A percentile compares a stretch with the other conserved stretches of the same genome.
Conservation (phyloP, 345 rosid genomes). For the Kandelia obovata region DNA sequence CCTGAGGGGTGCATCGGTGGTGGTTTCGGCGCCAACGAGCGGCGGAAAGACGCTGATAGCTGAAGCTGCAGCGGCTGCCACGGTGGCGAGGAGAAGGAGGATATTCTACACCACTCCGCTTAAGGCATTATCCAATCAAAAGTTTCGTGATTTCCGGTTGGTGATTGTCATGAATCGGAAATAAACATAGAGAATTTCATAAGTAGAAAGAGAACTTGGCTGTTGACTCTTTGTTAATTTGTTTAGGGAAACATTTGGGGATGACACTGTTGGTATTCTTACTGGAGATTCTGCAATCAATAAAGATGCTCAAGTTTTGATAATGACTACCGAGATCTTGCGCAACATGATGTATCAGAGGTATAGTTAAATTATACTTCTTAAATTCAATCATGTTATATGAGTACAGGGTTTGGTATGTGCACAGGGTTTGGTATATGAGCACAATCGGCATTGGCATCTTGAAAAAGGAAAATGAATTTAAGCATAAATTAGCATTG, state of each 20-base stretch:
- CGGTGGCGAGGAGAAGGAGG: constrained; percentile 74
- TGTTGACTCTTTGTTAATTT: background rate
- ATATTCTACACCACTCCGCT: constrained; percentile 93
- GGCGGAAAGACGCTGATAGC: constrained; percentile 97
- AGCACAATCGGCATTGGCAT: too few relatives aligned
- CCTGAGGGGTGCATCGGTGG: constrained; percentile 77
- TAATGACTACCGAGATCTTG: constrained; percentile 94
- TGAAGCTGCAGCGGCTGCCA: constrained; percentile 93
- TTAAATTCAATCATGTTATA: background rate
- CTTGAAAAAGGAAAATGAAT: too few relatives aligned
- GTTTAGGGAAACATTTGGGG: constrained; percentile 83
- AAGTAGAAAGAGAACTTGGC: background rate
- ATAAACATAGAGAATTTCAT: background rate
- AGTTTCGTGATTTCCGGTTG: constrained; percentile 90
- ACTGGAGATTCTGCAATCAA: constrained; percentile 89
- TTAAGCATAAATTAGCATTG: too few relatives aligned
- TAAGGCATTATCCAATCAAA: constrained; percentile 95
- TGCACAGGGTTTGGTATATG: too few relatives aligned
- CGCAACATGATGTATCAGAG: constrained; percentile 95
- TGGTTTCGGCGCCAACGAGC: constrained; percentile 96
- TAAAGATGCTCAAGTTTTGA: constrained; percentile 77
- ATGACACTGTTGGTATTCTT: constrained; percentile 79
- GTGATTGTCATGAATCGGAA: constrained; percentile 6
- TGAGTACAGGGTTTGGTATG: too few relatives aligned
- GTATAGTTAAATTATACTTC: constrained; percentile 27